Base-by-base conservation (phyloP, 2,329 filamentous ascomycete species). In the Leptographium lundbergii region DNA sequence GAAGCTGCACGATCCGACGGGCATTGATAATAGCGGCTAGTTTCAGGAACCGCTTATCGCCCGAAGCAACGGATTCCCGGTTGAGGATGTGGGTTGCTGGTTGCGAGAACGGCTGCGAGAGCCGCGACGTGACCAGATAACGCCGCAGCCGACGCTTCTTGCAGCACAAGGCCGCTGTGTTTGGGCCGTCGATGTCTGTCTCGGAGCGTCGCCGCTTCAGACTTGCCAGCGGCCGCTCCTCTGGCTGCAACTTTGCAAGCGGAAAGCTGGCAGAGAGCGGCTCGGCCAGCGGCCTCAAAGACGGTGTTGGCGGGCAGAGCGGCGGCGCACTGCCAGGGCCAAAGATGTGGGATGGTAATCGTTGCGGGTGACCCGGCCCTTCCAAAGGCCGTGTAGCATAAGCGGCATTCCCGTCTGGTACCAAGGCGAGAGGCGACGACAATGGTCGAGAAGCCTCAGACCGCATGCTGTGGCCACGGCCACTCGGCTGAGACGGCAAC, bases 61-160 rank as follows among this genome's bases (percentile, higher is more conserved):
- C 74, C 1, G 69, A 64, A 1, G 73, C 69, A 13, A 70, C 66
- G 14, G 73, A 75, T 59, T 82, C 83, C 29, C 84, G 79, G 68
- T 85, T 81, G 57, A 85, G 75, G 59, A 88, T 87, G 65, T 89
- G 85, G 51, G 85, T 84, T 3, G 86, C 83, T 0, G 86, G 86
- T 32, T 81, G 75, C 0, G 85, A 88, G 69, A 82, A 89, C 1
- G 86, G 85, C 54, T 77, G 79, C 11, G 85, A 88, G 0, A 89
- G 80, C 9, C 85, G 79, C 24, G 85, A 88, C 1, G 87, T 89
- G 66, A 88, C 81, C 51, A 89, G 76, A 24, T 79, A 71, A 2
- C 81, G 73, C 1, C 84, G 77, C 4, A 89, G 72, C 4, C 86
- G 77, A 27, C 86, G 81, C 70, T 89, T 89, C 75, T 90, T 89